phyloP scores from a whole-genome alignment of 164 flowering plant species.

The Chimonanthus salicifolius region DNA sequence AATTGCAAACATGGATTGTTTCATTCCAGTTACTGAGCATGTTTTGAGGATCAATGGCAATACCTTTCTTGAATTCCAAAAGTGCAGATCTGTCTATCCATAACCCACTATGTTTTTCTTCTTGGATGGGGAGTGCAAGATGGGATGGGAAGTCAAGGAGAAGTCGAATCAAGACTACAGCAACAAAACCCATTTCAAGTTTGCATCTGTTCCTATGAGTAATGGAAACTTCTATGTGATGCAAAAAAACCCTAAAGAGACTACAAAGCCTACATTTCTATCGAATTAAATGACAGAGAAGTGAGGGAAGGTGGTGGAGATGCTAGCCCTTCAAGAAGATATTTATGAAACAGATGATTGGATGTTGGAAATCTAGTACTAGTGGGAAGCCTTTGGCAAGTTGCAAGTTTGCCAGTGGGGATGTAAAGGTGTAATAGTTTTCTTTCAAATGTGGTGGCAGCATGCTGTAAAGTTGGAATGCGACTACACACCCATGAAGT shows the following conservation, averaged over 20 bases:
- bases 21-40: constrained; percentile 21
- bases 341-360: constrained; percentile 2
- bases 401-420: constrained; percentile 15
- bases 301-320: constrained; percentile 6
- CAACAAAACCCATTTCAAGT: constrained; percentile 9
- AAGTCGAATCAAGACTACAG: constrained; percentile 2
- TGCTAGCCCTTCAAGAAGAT: constrained; percentile 4
- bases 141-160: constrained; percentile 11
- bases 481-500: constrained; percentile 11
- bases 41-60: constrained; percentile 18
- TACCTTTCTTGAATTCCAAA: constrained; percentile 20
- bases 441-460: constrained; percentile 3
- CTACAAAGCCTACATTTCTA: background rate
- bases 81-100: constrained; percentile 17
- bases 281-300: background rate
- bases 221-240: constrained; percentile 5
- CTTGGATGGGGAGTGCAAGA: constrained; percentile 11
- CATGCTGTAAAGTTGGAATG: background rate
- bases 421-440: constrained; percentile 10
- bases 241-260: background rate
- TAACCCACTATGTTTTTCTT: background rate
- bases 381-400: constrained; percentile 6
- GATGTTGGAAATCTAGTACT: background rate
- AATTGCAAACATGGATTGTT: constrained; percentile 19
- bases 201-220: constrained; percentile 2